A percentile compares a stretch with the other conserved stretches of the same genome.
These are phyloP conservation scores for Hordeum marinum DNA, from an alignment of 176 grass and related monocot species.

Conservation along the genomic window DNA sequence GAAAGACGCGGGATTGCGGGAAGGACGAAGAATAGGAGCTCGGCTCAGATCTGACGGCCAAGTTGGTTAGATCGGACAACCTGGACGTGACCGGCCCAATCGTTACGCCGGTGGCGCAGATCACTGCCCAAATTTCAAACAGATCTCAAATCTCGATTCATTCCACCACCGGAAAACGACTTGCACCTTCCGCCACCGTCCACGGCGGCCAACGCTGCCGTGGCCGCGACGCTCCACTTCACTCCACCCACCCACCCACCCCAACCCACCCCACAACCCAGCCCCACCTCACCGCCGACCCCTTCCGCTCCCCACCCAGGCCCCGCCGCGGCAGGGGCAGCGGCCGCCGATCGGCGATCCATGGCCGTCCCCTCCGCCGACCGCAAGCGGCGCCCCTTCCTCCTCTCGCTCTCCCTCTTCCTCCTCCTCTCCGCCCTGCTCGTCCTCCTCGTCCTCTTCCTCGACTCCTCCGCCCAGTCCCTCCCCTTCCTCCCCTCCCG, in stretches of 20 bases:
- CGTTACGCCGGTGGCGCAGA: too few relatives aligned
- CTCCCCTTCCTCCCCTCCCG: slow-evolving; percentile 24
- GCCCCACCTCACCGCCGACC: neutral
- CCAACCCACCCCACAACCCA: neutral
- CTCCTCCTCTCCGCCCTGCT: slow-evolving; percentile 37
- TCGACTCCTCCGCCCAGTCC: slow-evolving; percentile 6
- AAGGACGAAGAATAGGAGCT: too few relatives aligned
- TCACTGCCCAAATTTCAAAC: neutral
- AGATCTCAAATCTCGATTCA: neutral
- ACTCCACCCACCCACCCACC: neutral
- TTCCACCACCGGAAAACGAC: slow-evolving; percentile 14
- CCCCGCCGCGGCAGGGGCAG: neutral
- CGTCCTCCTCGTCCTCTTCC: slow-evolving; percentile 42
- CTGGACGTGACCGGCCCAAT: too few relatives aligned
- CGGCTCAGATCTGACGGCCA: too few relatives aligned
- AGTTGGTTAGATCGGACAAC: too few relatives aligned
- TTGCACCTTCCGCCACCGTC: neutral
- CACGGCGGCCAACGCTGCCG: slow-evolving; percentile 8
- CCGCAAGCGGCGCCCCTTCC: slow-evolving; percentile 40
- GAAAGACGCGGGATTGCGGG: too few relatives aligned
- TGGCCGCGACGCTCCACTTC: slow-evolving; percentile 27
- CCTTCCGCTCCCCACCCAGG: neutral
- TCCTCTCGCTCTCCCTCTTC: slow-evolving; percentile 40
- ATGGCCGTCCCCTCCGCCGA: slow-evolving; percentile 42
- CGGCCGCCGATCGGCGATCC: neutral